Base-by-base conservation (phyloP, 805 yeast species). In the Lipomyces spencermartinsiae region DNA sequence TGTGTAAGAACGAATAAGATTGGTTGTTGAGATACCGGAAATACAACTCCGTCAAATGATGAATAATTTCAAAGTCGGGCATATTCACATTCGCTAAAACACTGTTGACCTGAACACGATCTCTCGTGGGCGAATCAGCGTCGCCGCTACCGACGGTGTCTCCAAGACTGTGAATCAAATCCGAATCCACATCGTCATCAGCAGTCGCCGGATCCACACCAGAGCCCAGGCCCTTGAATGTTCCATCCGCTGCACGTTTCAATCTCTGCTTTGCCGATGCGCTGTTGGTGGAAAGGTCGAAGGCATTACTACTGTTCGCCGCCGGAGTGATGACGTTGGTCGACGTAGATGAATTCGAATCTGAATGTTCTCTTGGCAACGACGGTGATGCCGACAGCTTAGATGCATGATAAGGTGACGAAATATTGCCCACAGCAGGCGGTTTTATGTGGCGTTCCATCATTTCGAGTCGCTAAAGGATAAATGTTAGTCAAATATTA, bases 1-100 rank as follows among this genome's bases (percentile, higher is more conserved):
- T 73, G 71, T 78, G 80, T 10, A 78, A 73, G 62, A 78, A 78
- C 2, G 77, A 76, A 64, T 78, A 78, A 2, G 80, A 76, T 67
- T 77, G 80, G 65, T 74, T 74, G 64, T 78, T 78, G 39, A 78
- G 71, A 59, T 78, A 72, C 55, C 72, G 68, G 69, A 78, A 78
- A 63, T 78, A 78, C 16, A 77, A 71, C 59, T 76, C 79, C n/a
- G 74, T 78, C 39, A 78, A 68, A 58, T 78, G 80, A 19, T 73
- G 69, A 29, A 74, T 68, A 31, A 77, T 59, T 51, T 75, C 76
- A 56, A 65, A 65, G 35, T 74, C 73, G 5, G 77, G 77, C 72
- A 69, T 69, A 39, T 54, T 66, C 46, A 69, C 71, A 43, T 59
- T 49, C 29, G 51, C 51, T n/a, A 66, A 61, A 4, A 62, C 64